Conservation (phyloP, 2,329 filamentous ascomycete genomes). For the Colletotrichum caudatum region DNA sequence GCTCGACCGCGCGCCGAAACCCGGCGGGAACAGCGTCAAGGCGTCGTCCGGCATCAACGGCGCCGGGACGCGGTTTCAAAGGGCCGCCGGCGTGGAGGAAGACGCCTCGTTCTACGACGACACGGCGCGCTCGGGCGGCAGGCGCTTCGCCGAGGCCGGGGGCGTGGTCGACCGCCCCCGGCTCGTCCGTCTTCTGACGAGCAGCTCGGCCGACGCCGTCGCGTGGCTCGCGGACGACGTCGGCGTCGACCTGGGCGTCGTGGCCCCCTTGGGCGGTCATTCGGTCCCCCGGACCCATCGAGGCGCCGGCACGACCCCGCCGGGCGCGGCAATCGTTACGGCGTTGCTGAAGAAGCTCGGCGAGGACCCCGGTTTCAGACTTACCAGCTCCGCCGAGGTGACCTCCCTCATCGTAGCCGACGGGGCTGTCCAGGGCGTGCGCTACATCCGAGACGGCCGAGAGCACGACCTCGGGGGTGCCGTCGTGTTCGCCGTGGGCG, state of each 20-base stretch:
- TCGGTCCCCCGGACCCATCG: constrained; percentile 68
- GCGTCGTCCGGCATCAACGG: constrained; percentile 76
- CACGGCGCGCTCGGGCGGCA: constrained; percentile 68
- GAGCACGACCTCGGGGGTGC: constrained; percentile 60
- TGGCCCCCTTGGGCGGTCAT: constrained; percentile 71
- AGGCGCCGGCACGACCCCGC: constrained; percentile 66
- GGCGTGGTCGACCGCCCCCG: constrained; percentile 52
- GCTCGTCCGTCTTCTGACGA: constrained; percentile 63
- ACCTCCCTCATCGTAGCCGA: constrained; percentile 58
- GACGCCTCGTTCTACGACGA: constrained; percentile 65
- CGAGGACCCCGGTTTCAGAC: constrained; percentile 60
- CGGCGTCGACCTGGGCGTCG: constrained; percentile 68
- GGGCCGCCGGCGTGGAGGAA: constrained; percentile 48
- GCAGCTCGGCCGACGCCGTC: constrained; percentile 61
- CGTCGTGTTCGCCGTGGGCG: constrained; percentile 71
- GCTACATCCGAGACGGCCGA: constrained; percentile 56
- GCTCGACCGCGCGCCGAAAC: constrained; percentile 69
- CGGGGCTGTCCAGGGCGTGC: constrained; percentile 62
- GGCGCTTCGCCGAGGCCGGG: constrained; percentile 49
- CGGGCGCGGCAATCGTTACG: constrained; percentile 69
- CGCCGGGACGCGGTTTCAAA: constrained; percentile 69
- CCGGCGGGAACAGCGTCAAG: constrained; percentile 75
- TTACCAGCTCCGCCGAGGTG: constrained; percentile 66
- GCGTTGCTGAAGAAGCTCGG: constrained; percentile 65
- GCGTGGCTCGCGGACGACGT: constrained; percentile 69